phyloP scores from a whole-genome alignment of 2,329 filamentous ascomycete species.

The Talaromyces sp. region DNA sequence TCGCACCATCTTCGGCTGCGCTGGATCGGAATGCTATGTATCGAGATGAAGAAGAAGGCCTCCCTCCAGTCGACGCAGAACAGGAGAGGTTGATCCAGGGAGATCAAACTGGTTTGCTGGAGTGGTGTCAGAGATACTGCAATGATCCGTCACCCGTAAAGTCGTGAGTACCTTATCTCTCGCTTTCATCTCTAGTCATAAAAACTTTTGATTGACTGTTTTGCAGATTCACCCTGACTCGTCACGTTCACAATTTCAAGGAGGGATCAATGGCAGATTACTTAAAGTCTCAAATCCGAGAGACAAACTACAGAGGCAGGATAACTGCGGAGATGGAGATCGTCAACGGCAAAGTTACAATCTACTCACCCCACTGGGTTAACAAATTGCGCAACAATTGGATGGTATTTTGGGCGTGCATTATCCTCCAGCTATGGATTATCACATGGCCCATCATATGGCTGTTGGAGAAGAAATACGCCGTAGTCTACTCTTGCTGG shows the following conservation, averaged over 20 bases:
- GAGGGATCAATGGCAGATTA: constrained; percentile 25
- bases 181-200: neutral
- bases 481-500: constrained; percentile 32
- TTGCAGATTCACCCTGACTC: constrained; percentile 31
- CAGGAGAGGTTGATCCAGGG: constrained; percentile 1
- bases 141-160: constrained; percentile 34
- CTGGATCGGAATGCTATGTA: neutral
- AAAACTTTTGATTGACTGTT: neutral
- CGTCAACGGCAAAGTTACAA: constrained; percentile 30
- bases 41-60: neutral
- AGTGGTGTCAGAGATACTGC: constrained; percentile 39
- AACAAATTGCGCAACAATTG: constrained; percentile 36
- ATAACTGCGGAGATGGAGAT: constrained; percentile 26
- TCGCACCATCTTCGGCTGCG: constrained; percentile 2
- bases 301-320: constrained; percentile 36
- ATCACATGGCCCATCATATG: constrained; percentile 40
- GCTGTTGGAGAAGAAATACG: constrained; percentile 37
- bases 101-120: constrained; percentile 19
- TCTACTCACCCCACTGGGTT: constrained; percentile 41
- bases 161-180: constrained; percentile 28
- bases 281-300: constrained; percentile 36
- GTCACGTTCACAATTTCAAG: constrained; percentile 32
- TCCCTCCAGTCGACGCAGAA: neutral
- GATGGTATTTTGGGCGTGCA: constrained; percentile 33
- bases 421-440: constrained; percentile 41